A percentile compares a stretch with the other conserved stretches of the same genome.
phyloP scores from a whole-genome alignment of 305 asterid genomes.

The Fraxinus floribunda region DNA sequence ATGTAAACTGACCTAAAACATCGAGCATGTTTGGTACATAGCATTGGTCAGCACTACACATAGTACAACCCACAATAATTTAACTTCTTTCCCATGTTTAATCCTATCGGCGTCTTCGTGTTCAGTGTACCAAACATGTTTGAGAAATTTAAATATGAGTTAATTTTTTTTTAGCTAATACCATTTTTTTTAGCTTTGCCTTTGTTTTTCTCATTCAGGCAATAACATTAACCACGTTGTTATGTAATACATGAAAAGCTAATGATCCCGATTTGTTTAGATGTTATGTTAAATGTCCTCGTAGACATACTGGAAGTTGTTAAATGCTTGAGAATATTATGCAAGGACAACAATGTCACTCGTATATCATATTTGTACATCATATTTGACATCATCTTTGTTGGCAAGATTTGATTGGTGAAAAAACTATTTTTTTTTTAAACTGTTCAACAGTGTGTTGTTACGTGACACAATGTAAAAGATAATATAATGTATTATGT shows the following conservation, averaged over 20 bases:
- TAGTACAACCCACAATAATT: neutral
- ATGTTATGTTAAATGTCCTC: neutral
- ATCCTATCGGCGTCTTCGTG: neutral
- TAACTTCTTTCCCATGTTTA: neutral
- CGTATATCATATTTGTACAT: too few relatives aligned
- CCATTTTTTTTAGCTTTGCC: neutral
- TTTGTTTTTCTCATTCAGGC: neutral
- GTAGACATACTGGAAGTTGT: neutral
- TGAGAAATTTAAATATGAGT: neutral
- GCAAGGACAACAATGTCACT: too few relatives aligned
- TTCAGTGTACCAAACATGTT: neutral
- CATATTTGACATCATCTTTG: too few relatives aligned
- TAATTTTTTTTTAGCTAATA: neutral
- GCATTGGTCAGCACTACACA: neutral
- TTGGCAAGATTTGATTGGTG: too few relatives aligned
- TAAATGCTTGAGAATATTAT: neutral
- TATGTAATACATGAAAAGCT: neutral
- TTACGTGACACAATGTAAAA: too few relatives aligned
- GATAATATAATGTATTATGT: too few relatives aligned
- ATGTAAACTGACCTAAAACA: constrained; percentile 14
- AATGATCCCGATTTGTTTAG: neutral
- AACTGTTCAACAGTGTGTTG: too few relatives aligned
- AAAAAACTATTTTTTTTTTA: too few relatives aligned
- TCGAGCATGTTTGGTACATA: neutral
- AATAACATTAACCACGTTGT: neutral